These are phyloP conservation scores for Neonectria neomacrospora DNA, from an alignment of 2,329 filamentous ascomycete species.

Conservation along the genomic window DNA sequence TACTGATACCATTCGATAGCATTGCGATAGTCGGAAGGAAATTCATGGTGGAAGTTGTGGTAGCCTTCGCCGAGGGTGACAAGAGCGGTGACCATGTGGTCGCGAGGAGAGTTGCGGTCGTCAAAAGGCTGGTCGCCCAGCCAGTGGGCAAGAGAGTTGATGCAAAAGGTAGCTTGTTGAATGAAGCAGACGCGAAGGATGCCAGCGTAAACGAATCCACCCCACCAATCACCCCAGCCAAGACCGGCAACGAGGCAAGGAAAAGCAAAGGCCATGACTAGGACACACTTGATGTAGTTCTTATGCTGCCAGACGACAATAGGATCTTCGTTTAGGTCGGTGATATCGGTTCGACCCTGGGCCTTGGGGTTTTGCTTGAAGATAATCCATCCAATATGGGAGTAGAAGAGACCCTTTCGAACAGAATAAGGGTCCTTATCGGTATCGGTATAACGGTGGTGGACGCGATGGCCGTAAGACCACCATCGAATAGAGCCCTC, in stretches of 20 bases:
- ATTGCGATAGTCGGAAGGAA: slow-evolving; percentile 92
- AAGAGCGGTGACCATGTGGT: slow-evolving; percentile 87
- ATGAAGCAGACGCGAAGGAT: slow-evolving; percentile 90
- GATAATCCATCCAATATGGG: slow-evolving; percentile 87
- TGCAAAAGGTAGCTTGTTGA: slow-evolving; percentile 91
- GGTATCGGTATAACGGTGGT: slow-evolving; percentile 92
- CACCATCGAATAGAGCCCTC: slow-evolving; percentile 91
- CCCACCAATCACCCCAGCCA: slow-evolving; percentile 82
- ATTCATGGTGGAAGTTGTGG: slow-evolving; percentile 97
- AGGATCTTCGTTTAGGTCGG: slow-evolving; percentile 85
- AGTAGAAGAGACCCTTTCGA: slow-evolving; percentile 87
- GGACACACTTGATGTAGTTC: slow-evolving; percentile 83
- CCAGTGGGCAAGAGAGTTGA: slow-evolving; percentile 92
- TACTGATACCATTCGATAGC: slow-evolving; percentile 92
- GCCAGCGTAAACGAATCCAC: slow-evolving; percentile 85
- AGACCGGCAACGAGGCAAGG: slow-evolving; percentile 80
- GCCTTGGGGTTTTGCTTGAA: slow-evolving; percentile 93
- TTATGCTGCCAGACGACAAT: slow-evolving; percentile 90
- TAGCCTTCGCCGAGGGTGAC: slow-evolving; percentile 90
- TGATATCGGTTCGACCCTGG: slow-evolving; percentile 87
- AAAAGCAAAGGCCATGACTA: slow-evolving; percentile 80
- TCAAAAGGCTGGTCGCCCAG: slow-evolving; percentile 92
- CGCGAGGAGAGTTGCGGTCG: slow-evolving; percentile 89
- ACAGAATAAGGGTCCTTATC: slow-evolving; percentile 93
- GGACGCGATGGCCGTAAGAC: slow-evolving; percentile 85